Percentiles rank a stretch among this genome's conserved stretches.
These are phyloP conservation scores for Cyclotella cryptica DNA, from an alignment of 108 stramenopile genomes.

Conservation along the genomic window DNA sequence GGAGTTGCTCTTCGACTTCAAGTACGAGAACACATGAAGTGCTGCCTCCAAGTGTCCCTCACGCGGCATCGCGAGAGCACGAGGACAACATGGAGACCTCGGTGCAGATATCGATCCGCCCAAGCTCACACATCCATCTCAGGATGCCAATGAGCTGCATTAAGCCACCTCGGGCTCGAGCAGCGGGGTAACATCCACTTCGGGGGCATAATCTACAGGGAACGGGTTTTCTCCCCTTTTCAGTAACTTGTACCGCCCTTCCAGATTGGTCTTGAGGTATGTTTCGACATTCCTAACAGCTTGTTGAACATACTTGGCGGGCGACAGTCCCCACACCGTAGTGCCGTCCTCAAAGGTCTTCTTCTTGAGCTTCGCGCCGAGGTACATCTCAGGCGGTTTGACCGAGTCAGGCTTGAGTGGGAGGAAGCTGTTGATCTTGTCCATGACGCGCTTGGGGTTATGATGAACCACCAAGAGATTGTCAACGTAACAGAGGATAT, in stretches of 20 bases:
- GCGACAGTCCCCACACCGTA: constrained; percentile 24
- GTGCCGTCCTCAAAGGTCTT: constrained; percentile 22
- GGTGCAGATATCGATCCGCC: constrained; percentile 51
- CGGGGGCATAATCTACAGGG: constrained; percentile 16
- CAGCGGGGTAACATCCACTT: background rate
- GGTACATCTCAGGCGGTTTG: constrained; percentile 38
- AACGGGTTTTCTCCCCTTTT: constrained; percentile 38
- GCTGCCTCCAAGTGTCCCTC: too few species aligned
- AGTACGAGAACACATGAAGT: too few species aligned
- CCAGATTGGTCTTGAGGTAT: constrained; percentile 6
- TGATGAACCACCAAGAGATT: constrained; percentile 19
- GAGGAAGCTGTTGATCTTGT: constrained; percentile 6
- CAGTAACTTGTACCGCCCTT: background rate
- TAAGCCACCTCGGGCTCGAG: constrained; percentile 13
- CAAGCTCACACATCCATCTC: constrained; percentile 62
- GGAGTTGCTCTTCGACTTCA: too few species aligned
- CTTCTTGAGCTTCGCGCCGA: constrained; percentile 33
- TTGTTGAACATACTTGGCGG: constrained; percentile 28
- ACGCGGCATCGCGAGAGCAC: too few species aligned
- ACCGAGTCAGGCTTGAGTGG: constrained; percentile 26
- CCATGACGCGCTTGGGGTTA: constrained; percentile 21
- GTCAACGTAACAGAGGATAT: constrained; percentile 41
- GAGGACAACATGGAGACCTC: too few species aligned
- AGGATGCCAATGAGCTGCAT: too few species aligned
- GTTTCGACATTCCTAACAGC: constrained; percentile 23